Evolutionary conservation across 1,284 basidiomycete species (phyloP), one percentile per base, ranked within the genome.

Genomic region (Moesziomyces sp.): DNA sequence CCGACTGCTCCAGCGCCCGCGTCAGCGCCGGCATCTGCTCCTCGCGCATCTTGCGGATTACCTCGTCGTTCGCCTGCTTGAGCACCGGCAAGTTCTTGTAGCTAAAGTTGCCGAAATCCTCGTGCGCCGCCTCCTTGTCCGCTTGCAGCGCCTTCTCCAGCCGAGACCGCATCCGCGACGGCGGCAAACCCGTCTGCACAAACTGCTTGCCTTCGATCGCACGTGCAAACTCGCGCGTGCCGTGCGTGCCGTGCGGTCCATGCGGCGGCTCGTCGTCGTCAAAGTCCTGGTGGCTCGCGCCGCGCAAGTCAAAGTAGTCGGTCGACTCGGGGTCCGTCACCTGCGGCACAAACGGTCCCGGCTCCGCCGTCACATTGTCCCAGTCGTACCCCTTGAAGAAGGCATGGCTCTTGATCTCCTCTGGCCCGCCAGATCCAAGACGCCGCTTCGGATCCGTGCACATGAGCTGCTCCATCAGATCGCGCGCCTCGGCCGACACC

Each of bases 61-160:
- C 91, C 83, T 99, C 95, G 85, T 99, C 97, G 84, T 99, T 99
- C 23, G 94, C 94, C 85, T 98, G 94, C 86, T 99, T 99, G 83
- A 99, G 87, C 11, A 98, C 90, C 0, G 94, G 94, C 49, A 98
- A 85, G 81, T 99, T 99, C 88, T 98, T 98, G 89, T 95, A 99
- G 84, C 91, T 94, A 86, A 99, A 99, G 0, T 94, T 91, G 30
- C 97, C 97, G 85, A 99, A 99, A 79, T 98, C 96, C 77, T 96
- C 93, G 55, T 66, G 67, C 54, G 70, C 61, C n/a, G 63, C 51
- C 46, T 40, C 48, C 35, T 54, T 61, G 30, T 70, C 55, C n/a
- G 58, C 40, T 28, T 52, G 58, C 21, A 63, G 38, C 13, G 61
- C 63, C 38, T 71, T 65, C 40, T 77, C 70, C 9, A 74, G 52